These are phyloP conservation scores for Nitzschia sp. DNA, from an alignment of 108 stramenopile species.

Conservation along the genomic window DNA sequence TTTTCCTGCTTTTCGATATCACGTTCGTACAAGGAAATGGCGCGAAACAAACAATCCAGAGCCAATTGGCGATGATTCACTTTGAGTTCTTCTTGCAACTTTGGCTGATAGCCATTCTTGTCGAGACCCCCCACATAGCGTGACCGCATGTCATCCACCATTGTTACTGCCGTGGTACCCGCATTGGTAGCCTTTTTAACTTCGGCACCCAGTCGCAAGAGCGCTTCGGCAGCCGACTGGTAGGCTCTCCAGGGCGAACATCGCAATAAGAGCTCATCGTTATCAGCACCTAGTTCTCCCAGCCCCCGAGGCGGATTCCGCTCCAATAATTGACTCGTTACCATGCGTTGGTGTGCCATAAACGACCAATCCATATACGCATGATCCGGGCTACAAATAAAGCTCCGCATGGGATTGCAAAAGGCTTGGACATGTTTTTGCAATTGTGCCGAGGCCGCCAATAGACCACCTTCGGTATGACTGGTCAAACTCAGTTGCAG, in stretches of 20 bases:
- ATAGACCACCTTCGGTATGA: constrained; percentile 38
- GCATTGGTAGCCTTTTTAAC: constrained; percentile 20
- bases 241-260: constrained; percentile 67
- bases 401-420: constrained; percentile 35
- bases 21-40: constrained; percentile 57
- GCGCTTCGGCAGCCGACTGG: constrained; percentile 62
- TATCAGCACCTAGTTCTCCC: constrained; percentile 11
- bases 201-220: constrained; percentile 50
- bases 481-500: constrained; percentile 44
- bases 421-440: constrained; percentile 54
- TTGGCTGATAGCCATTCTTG: constrained; percentile 44
- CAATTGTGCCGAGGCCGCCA: constrained; percentile 63
- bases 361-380: constrained; percentile 54
- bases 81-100: constrained; percentile 47
- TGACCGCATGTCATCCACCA: constrained; percentile 19
- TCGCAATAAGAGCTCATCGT: constrained; percentile 38
- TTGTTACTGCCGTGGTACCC: not conserved
- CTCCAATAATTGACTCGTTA: constrained; percentile 51
- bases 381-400: constrained; percentile 12
- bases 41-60: constrained; percentile 59
- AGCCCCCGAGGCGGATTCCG: constrained; percentile 41
- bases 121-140: constrained; percentile 61
- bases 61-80: constrained; percentile 62
- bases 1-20: constrained; percentile 27
- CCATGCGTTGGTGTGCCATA: constrained; percentile 51